Base-by-base conservation (phyloP, 2,329 filamentous ascomycete species). In the Madurella fahalii region DNA sequence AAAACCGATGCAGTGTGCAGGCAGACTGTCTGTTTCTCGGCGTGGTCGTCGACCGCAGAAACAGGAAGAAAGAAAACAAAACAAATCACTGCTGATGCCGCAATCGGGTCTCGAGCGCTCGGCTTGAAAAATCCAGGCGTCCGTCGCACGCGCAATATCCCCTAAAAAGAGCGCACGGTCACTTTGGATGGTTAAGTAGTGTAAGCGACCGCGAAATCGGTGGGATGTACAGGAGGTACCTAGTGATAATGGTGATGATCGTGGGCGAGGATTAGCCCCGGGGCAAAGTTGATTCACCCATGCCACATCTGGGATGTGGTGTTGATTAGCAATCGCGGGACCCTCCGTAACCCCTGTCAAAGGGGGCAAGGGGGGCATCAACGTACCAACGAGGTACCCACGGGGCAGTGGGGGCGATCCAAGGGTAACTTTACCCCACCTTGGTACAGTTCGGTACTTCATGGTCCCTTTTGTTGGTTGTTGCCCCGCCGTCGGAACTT, bases 41-140 rank as follows among this genome's bases (percentile, higher is more conserved):
- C n/a, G 48, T 43, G 40, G 50, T 52, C 40, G 50, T 18, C 40
- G 37, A 47, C 20, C 39, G 45, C 47, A 48, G 53, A 54, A 60
- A 60, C 32, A 50, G 56, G 58, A 61, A 59, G 50, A 61, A 55
- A 47, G 48, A 44, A 54, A 57, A 58, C 49, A 57, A 60, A 49
- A 50, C 41, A 25, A 17, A 16, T 25, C 44, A 18, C 7, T 34
- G 40, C 32, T 40, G 31, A 44, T 42, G 31, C 15, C 18, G 40
- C 44, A 47, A 40, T 37, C 20, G 25, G 17, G 30, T 40, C 18
- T 37, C 42, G 41, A 25, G 9, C 32, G 40, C 16, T 52, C 31
- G 48, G 41, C 15, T 20, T 9, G 3, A 40, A 9, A 40, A 32
- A 40, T 20, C 40, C 16, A 16, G 9, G 40, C 5, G 34, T 11